Evolutionary conservation across 441 rosid species (phyloP), one percentile per base, ranked within the genome.

Genomic region (Capsella rubella): DNA sequence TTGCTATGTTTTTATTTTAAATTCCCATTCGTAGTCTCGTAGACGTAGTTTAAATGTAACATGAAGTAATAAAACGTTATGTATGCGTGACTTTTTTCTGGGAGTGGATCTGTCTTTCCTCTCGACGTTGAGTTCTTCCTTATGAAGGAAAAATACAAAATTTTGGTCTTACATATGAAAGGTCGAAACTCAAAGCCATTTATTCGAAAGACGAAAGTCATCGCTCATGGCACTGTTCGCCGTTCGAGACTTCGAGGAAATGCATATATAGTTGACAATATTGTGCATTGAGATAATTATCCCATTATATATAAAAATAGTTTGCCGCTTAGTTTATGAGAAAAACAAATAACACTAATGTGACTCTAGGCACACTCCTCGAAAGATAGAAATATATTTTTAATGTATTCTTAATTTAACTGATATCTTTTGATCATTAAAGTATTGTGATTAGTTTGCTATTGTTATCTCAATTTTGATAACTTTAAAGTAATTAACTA

Each of bases 41-140:
- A 13, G n/a, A 16, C 9, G 34, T 34, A 50, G 4, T n/a, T 29
- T 8, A 4, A 32, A 32, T 57, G 13, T 32, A 64, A 27, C 2
- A 34, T 21, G 47, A 10, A 18, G 31, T 58, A 5, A 43, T 63
- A 42, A 21, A 54, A 35, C 63, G 40, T 43, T 45, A 31, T 45
- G 39, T 40, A 43, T 67, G 55, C 46, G 6, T 57, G 53, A 31
- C 29, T 50, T 59, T 57, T 15, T 67, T 5, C 1, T 3, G 39
- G 0, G 71, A 9, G 28, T 49, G 72, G 57, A 60, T 57, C 35
- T 66, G 50, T 64, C 65, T 63, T 46, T 35, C n/a, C 7, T 49
- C 58, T 34, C 37, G 37, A 34, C 49, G 21, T 68, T 68, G 74
- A 67, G 34, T 42, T 67, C 67, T 74, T 67, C 67, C 60, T 39